Evolutionary conservation across 768 basidiomycete genomes (phyloP).

Genomic region (Boletus rubescentipes): DNA sequence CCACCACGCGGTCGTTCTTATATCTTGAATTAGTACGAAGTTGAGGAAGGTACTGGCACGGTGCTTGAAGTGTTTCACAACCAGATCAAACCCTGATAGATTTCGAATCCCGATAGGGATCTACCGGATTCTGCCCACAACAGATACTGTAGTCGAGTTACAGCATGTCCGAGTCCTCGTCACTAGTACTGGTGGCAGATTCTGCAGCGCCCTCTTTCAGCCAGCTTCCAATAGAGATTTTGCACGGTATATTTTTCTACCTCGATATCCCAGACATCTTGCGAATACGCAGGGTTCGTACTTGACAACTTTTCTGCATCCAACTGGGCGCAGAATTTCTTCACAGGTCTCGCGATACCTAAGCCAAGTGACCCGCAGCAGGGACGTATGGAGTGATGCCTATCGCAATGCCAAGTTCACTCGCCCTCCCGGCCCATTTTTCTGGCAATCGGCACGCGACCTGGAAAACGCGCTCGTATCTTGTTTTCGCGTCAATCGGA

Average conservation of each 20-base stretch:
- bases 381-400: constrained; percentile 16
- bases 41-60: too few relatives aligned
- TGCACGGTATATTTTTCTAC: constrained; percentile 10
- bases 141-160: too few relatives aligned
- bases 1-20: too few relatives aligned
- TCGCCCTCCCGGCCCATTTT: constrained; percentile 19
- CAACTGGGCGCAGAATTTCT: background rate
- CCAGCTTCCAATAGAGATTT: constrained; percentile 13
- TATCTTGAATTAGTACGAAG: too few relatives aligned
- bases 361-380: constrained; percentile 2
- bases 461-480: constrained; percentile 16
- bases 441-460: constrained; percentile 10
- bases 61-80: too few relatives aligned
- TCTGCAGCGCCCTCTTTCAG: background rate
- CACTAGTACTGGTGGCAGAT: background rate
- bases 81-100: too few relatives aligned
- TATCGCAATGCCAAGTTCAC: constrained; percentile 16
- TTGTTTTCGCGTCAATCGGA: constrained; percentile 7
- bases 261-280: constrained; percentile 19
- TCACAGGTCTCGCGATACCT: constrained; percentile 14
- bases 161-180: too few relatives aligned
- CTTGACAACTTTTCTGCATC: background rate
- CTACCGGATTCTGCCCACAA: too few relatives aligned
- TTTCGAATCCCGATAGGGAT: too few relatives aligned
- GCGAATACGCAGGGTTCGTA: constrained; percentile 18